Evolutionary conservation across 345 rosid genomes (phyloP).

Genomic region (Pistacia atlantica): DNA sequence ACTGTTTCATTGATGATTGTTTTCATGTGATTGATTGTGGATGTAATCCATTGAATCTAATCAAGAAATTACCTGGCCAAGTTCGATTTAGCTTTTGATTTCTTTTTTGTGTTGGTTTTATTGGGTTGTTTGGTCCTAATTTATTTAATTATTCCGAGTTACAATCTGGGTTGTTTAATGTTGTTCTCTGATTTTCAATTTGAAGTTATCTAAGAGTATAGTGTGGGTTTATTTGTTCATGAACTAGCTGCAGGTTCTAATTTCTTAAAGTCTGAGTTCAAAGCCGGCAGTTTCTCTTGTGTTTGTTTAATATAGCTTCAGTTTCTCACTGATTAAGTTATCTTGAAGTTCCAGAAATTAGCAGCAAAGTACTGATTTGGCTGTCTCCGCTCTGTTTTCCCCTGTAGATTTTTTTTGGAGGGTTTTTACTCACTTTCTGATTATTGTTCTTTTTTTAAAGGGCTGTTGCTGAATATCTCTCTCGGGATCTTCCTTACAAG

Average conservation of each 20-base stretch:
- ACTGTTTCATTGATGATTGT: not conserved
- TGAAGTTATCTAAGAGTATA: not conserved
- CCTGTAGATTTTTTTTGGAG: not conserved
- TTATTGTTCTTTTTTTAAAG: slow-evolving; percentile 34
- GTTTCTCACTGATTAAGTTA: not conserved
- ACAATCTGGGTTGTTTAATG: not conserved
- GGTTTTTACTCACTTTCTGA: not conserved
- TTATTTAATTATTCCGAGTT: not conserved
- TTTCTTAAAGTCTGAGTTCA: not conserved
- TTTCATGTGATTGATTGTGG: not conserved
- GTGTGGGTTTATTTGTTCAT: too few relatives aligned
- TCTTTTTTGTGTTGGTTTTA: not conserved
- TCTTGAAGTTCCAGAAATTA: not conserved
- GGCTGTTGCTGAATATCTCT: slow-evolving; percentile 79
- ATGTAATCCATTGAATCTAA: not conserved
- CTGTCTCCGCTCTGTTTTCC: not conserved
- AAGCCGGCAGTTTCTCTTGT: not conserved
- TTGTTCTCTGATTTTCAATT: not conserved
- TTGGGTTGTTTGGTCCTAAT: slow-evolving; percentile 4
- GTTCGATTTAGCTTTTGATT: not conserved
- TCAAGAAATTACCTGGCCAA: not conserved
- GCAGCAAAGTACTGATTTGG: not conserved
- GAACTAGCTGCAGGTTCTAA: not conserved
- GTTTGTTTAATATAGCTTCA: not conserved
- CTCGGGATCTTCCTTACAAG: slow-evolving; percentile 81